A percentile compares a stretch with the other conserved stretches of the same genome.
These are phyloP conservation scores for Fusarium newnesense DNA, from an alignment of 2,329 filamentous ascomycete species.

Conservation along the genomic window DNA sequence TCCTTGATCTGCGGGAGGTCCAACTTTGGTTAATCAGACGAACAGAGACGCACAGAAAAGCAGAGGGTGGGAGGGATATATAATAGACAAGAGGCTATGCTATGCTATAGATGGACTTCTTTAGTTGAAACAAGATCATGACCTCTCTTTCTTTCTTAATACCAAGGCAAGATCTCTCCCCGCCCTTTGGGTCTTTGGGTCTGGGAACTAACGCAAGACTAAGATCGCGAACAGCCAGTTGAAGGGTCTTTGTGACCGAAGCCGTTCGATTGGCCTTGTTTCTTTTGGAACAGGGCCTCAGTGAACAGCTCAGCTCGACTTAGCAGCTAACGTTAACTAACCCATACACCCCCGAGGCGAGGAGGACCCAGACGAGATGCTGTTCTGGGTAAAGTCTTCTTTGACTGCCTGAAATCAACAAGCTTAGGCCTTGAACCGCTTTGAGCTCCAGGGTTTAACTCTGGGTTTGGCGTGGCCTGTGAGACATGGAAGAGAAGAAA, in stretches of 20 bases:
- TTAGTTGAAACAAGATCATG: conserved; percentile 12
- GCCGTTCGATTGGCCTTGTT: conserved; percentile 34
- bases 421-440: conserved; percentile 21
- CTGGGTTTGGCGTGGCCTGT: conserved; percentile 24
- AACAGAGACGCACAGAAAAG: not conserved
- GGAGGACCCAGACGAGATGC: not conserved
- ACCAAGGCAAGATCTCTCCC: conserved; percentile 3
- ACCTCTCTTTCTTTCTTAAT: not conserved
- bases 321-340: not conserved
- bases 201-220: conserved; percentile 1
- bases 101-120: conserved; percentile 1
- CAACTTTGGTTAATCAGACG: not conserved
- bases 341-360: not conserved
- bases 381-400: conserved; percentile 43
- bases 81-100: not conserved
- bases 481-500: conserved; percentile 24
- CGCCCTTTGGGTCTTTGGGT: conserved; percentile 40
- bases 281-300: conserved; percentile 17
- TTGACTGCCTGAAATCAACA: conserved; percentile 11
- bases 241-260: conserved; percentile 40
- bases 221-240: conserved; percentile 41
- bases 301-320: not conserved
- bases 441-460: conserved; percentile 29
- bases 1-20: not conserved
- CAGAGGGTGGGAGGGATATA: not conserved